A percentile compares a stretch with the other conserved stretches of the same genome.
These are phyloP conservation scores for Chlorella vulgaris DNA, from an alignment of 139 green algal species.

Conservation along the genomic window DNA sequence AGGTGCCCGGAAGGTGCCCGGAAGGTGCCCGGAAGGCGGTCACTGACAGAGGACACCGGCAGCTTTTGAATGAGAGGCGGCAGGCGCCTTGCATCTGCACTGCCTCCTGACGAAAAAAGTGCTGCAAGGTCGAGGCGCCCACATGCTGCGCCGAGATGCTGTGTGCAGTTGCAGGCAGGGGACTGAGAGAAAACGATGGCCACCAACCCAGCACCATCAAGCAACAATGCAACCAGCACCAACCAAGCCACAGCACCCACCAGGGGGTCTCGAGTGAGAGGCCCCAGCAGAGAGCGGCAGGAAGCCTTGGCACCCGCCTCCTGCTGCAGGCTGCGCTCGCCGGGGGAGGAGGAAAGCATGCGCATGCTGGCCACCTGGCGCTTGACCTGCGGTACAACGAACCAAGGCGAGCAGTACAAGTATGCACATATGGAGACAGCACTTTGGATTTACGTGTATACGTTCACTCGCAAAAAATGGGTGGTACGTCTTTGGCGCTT, in stretches of 20 bases:
- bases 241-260: background rate
- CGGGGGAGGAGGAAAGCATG: constrained; percentile 18
- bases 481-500: background rate
- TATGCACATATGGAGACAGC: background rate
- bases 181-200: too few relatives aligned
- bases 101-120: too few relatives aligned
- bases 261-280: constrained; percentile 39
- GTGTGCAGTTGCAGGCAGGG: too few relatives aligned
- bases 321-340: constrained; percentile 36
- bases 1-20: too few relatives aligned
- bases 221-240: background rate
- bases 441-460: too few relatives aligned
- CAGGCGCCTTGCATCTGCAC: too few relatives aligned
- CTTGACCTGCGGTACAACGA: constrained; percentile 44
- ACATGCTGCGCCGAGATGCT: too few relatives aligned
- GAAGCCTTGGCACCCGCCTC: constrained; percentile 40
- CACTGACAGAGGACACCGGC: too few relatives aligned
- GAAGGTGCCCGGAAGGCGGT: too few relatives aligned
- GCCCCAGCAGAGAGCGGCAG: constrained; percentile 39
- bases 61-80: too few relatives aligned
- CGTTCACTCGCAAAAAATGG: background rate
- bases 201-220: background rate
- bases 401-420: background rate
- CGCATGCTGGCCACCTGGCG: constrained; percentile 70
- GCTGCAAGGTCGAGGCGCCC: too few relatives aligned